These are phyloP conservation scores for Beauveria scarabaeidicola DNA, from an alignment of 2,329 filamentous ascomycete genomes.

Conservation along the genomic window DNA sequence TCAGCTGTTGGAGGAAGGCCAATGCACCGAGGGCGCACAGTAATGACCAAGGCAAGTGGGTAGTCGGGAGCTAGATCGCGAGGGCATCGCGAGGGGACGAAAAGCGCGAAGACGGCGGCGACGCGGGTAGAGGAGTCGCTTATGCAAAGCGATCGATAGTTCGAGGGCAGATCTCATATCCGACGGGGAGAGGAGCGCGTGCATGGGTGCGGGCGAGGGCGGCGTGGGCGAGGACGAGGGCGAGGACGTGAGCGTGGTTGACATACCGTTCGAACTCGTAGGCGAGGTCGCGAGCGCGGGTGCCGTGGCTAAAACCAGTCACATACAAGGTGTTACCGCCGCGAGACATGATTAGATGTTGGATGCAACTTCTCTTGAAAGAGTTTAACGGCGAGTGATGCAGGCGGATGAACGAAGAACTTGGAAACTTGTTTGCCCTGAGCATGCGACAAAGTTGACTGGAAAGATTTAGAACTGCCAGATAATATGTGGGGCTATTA, in stretches of 20 bases:
- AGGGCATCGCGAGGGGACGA: constrained; percentile 4
- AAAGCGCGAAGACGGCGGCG: constrained; percentile 1
- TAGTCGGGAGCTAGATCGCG: not conserved
- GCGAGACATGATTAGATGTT: constrained; percentile 70
- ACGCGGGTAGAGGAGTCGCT: constrained; percentile 22
- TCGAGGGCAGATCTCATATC: constrained; percentile 18
- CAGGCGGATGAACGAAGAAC: not conserved
- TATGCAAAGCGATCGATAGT: constrained; percentile 28
- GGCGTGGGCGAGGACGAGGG: constrained; percentile 28
- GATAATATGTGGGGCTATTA: constrained; percentile 5
- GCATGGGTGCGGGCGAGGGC: constrained; percentile 37
- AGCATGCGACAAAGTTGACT: constrained; percentile 4
- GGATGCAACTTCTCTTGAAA: not conserved
- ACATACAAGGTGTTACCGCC: constrained; percentile 93
- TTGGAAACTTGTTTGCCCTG: constrained; percentile 6
- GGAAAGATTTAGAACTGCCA: constrained; percentile 3
- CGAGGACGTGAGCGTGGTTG: constrained; percentile 39
- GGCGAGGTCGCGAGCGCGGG: constrained; percentile 95
- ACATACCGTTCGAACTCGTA: constrained; percentile 99
- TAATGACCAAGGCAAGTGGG: not conserved
- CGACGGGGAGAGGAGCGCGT: constrained; percentile 18
- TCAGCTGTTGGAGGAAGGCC: not conserved
- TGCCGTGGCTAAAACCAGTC: constrained; percentile 97
- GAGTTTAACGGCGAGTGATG: constrained; percentile 6
- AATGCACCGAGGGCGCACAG: not conserved